These are phyloP conservation scores for Cystobasidium ongulense DNA, from an alignment of 768 basidiomycete genomes.

Conservation along the genomic window DNA sequence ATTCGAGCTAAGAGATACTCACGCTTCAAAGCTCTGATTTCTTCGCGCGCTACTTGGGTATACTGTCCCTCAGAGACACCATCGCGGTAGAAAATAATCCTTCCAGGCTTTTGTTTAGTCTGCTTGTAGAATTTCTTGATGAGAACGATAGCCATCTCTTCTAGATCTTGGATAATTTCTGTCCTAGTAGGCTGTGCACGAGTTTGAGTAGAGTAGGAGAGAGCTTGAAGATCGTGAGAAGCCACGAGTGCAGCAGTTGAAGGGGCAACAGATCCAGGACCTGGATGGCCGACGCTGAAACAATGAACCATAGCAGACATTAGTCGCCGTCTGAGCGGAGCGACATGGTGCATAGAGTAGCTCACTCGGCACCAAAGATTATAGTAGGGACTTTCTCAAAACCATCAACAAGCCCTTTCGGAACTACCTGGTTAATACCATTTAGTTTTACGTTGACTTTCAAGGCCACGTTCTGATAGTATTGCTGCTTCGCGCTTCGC, in stretches of 20 bases:
- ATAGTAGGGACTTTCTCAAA: constrained; percentile 29
- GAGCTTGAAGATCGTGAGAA: constrained; percentile 21
- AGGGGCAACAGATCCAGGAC: constrained; percentile 31
- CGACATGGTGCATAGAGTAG: neutral
- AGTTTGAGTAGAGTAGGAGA: constrained; percentile 33
- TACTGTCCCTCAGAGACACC: constrained; percentile 36
- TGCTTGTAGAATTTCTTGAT: constrained; percentile 15
- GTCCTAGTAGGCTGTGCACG: constrained; percentile 25
- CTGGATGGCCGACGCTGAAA: constrained; percentile 34
- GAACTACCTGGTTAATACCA: constrained; percentile 32
- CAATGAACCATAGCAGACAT: neutral
- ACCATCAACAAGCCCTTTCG: neutral
- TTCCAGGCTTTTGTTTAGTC: constrained; percentile 23
- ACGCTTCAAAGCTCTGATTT: constrained; percentile 25
- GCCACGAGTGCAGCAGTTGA: constrained; percentile 36
- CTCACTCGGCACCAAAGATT: constrained; percentile 29
- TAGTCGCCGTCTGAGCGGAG: neutral
- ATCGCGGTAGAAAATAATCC: constrained; percentile 29
- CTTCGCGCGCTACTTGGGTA: constrained; percentile 18
- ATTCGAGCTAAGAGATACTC: neutral
- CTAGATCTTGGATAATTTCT: constrained; percentile 31
- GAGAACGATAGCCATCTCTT: constrained; percentile 22
- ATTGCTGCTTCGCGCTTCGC: constrained; percentile 29
- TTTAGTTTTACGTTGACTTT: constrained; percentile 37
- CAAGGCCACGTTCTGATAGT: constrained; percentile 33